Evolutionary conservation across 2,329 filamentous ascomycete genomes (phyloP).

Genomic region (Rutstroemia sp.): DNA sequence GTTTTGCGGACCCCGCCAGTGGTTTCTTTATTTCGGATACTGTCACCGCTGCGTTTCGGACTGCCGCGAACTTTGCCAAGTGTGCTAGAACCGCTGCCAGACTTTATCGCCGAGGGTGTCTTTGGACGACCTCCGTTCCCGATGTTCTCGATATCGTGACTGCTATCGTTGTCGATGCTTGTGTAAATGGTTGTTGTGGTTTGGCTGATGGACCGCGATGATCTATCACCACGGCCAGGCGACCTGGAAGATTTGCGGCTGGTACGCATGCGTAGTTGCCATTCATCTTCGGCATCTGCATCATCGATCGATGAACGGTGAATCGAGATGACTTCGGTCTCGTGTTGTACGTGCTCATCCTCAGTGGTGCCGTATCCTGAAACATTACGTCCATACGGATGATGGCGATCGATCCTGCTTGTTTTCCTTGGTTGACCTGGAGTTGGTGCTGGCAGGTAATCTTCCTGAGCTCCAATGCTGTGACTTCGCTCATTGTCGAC

Average conservation of each 20-base stretch:
- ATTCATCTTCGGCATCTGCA: constrained; percentile 66
- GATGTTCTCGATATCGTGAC: constrained; percentile 65
- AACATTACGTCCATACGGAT: constrained; percentile 59
- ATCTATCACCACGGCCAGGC: constrained; percentile 50
- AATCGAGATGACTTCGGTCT: constrained; percentile 53
- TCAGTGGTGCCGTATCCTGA: constrained; percentile 37
- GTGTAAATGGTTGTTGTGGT: constrained; percentile 62
- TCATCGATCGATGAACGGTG: constrained; percentile 59
- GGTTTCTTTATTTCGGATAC: constrained; percentile 43
- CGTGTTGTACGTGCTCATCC: constrained; percentile 43
- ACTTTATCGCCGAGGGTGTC: constrained; percentile 48
- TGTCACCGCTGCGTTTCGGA: constrained; percentile 46
- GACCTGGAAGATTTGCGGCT: constrained; percentile 59
- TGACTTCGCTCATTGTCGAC: constrained; percentile 69
- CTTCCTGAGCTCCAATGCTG: constrained; percentile 66
- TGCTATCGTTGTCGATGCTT: constrained; percentile 58
- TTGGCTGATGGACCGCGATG: constrained; percentile 61
- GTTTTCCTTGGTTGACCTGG: constrained; percentile 93
- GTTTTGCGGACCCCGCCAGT: constrained; percentile 53
- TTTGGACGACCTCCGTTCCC: constrained; percentile 41
- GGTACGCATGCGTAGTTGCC: constrained; percentile 66
- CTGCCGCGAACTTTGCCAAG: constrained; percentile 55
- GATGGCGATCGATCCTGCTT: constrained; percentile 63
- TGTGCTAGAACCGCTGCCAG: constrained; percentile 39
- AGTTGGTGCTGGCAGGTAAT: constrained; percentile 89